Evolutionary conservation across 2,329 filamentous ascomycete genomes (phyloP), one percentile per base, ranked within the genome.

Genomic region (Colletotrichum sp.): DNA sequence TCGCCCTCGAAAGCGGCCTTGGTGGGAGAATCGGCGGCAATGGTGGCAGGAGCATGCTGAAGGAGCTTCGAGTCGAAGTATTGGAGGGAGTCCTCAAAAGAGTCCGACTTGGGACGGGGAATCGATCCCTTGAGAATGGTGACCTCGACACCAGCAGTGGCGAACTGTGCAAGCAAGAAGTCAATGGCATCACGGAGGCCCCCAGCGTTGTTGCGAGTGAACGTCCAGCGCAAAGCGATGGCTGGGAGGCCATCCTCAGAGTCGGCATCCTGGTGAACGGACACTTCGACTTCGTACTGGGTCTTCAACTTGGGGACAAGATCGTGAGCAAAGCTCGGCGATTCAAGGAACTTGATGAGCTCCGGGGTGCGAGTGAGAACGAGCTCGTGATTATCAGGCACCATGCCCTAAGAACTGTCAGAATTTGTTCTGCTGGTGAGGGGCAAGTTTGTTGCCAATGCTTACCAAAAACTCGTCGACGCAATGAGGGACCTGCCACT

Each of bases 51-150:
- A 6, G 96, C 96, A 81, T 98, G 96, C 85, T 99, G 97, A 70
- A 99, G 91, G 62, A 99, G 91, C 87, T 98, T 99, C 3, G 96
- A 98, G 83, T 98, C 95, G 82, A 99, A 99, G 87, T 96, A 99
- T 73, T 96, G 96, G 69, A 99, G 90, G 9, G 96, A 98, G 81
- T 99, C 96, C 84, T 99, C 97, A 79, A 99, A 99, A 0, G 97
- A 98, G 84, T 99, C 97, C 1, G 97, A 99, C 88, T 99, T 98
- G 78, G 97, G 97, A n/a, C 97, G 94, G 24, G 96, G 96, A 79
- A 99, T 97, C n/a, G 95, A 93, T 69, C 97, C 97, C 85, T 98
- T 98, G 81, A 99, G 93, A 57, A 96, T 93, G 73, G 91, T 95
- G 12, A 93, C 91, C 81, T 99, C 95, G n/a, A 98, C 92, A n/a